Evolutionary conservation across 257 asterid species (phyloP), one percentile per base, ranked within the genome.

Genomic region (Salvia splendens): DNA sequence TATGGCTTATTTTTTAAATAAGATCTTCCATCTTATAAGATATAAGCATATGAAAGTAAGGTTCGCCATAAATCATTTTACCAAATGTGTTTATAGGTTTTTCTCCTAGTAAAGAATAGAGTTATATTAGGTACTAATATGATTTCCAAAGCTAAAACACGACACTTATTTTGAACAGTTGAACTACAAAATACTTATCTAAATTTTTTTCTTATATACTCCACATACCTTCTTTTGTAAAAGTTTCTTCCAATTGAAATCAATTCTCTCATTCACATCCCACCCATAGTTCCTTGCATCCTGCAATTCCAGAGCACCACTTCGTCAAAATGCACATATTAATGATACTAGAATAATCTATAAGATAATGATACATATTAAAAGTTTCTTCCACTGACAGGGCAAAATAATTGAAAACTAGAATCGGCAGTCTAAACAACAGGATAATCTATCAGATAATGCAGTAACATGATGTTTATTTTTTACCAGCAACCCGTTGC

Each of bases 161-260:
- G 4, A 15, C n/a, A 36, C 12, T 8, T 15, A 14, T 36, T 9
- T 35, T 38, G 35, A 57, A 58, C 7, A 8, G 30, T 35, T 38
- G 35, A 57, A 58, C 7, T 15, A 54, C 17, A 3, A n/a, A 14
- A 33, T 8, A 38, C 15, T 58, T 50, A 30, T 36, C 57, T 52
- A 42, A 36, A 12, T 70, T 70, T 42, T 0, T 41, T 12, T 51
- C 54, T 5, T 20, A 69, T 54, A 56, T 28, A 36, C 17, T 73
- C 30, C 14, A 57, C 80, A 42, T 17, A 87, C 99, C 96, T 94
- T 94, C 80, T 94, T 94, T 1, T 91, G 92, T 70, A 94, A 58
- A 71, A 94, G 99, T 76, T 81, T 94, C 93, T 94, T 88, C 99
- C 99, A 94, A 69, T 87, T 84, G 85, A 91, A 94, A 72, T 88